These are phyloP conservation scores for Cystofilobasidium macerans DNA, from an alignment of 768 basidiomycete genomes.

Conservation along the genomic window DNA sequence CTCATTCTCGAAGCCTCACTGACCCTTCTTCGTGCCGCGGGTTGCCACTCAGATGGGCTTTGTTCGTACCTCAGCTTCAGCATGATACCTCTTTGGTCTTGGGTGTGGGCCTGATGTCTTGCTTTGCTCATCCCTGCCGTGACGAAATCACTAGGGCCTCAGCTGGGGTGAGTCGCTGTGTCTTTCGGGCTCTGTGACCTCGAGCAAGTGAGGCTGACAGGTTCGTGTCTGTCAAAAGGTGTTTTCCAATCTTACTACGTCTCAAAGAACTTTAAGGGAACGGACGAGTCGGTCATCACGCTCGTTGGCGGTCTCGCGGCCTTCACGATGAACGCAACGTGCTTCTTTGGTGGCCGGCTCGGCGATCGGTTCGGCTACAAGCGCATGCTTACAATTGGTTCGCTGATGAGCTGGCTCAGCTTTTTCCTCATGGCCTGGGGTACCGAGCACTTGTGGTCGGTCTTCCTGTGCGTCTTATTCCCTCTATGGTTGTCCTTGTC, in stretches of 20 bases:
- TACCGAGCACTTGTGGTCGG: slow-evolving; percentile 7
- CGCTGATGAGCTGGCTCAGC: background rate
- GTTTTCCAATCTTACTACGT: slow-evolving; percentile 6
- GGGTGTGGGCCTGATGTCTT: too few species aligned
- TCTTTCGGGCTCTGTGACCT: too few species aligned
- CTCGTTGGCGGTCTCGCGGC: slow-evolving; percentile 8
- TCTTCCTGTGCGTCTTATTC: background rate
- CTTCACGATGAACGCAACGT: slow-evolving; percentile 14
- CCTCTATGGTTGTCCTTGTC: background rate
- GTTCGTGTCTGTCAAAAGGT: background rate
- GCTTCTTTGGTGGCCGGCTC: slow-evolving; percentile 6
- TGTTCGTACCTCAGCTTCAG: too few species aligned
- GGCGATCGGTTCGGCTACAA: slow-evolving; percentile 18
- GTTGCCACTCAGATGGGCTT: too few species aligned
- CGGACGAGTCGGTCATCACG: slow-evolving; percentile 5
- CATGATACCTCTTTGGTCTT: too few species aligned
- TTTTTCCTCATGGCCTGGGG: slow-evolving; percentile 7
- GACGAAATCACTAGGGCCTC: too few species aligned
- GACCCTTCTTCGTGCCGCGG: too few species aligned
- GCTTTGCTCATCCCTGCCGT: too few species aligned
- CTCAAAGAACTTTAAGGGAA: background rate
- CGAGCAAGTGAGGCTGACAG: too few species aligned
- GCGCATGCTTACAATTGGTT: background rate
- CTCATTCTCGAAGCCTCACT: background rate
- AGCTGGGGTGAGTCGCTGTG: too few species aligned